Base-by-base conservation (phyloP, 2,329 filamentous ascomycete species). In the Claviceps africana region DNA sequence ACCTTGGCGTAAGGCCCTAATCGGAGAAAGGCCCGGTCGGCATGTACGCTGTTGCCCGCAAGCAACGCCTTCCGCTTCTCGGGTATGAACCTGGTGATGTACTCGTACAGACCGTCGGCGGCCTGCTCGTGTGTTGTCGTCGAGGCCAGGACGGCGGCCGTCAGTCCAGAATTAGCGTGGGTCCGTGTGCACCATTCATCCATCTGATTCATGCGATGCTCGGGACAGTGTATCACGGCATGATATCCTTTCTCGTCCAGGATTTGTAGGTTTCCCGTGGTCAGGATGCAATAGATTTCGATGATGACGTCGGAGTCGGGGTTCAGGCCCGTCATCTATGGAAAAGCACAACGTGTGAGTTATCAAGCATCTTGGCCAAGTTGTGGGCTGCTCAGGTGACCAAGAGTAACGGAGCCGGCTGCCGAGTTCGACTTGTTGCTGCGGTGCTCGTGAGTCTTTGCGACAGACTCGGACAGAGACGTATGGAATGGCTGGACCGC, bases 1-100 rank as follows among this genome's bases (percentile, higher is more conserved):
- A 95, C 81, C 54, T 75, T 72, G 40, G 74, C 78, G 67, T 91
- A 98, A 0, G 90, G 89, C 53, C 75, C 75, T 56, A 79, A 78
- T 5, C 80, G 74, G 54, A 98, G 73, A 64, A 98, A 98, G 2
- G 81, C 80, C 60, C 82, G 81, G 67, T 98, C 93, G 3, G 86
- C 88, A 64, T 98, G 91, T 28, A 98, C 87, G 53, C 85, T 93
- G 69, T 95, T 98, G 2, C 93, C 93, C 0, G 93, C 90, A 42
- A 98, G 74, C 53, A 97, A 68, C 1, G 81, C 91, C 35, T 69
- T 78, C 47, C 81, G 75, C 9, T 74, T 72, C 54, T 83, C 71
- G 0, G 88, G 86, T 6, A 93, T 77, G 62, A 83, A 76, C 55
- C 72, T 75, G 60, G 83, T 77, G 60, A 98, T 83, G 67, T 97